Conservation (phyloP, 495 filamentous ascomycete species). For the Penicillium parvum region DNA sequence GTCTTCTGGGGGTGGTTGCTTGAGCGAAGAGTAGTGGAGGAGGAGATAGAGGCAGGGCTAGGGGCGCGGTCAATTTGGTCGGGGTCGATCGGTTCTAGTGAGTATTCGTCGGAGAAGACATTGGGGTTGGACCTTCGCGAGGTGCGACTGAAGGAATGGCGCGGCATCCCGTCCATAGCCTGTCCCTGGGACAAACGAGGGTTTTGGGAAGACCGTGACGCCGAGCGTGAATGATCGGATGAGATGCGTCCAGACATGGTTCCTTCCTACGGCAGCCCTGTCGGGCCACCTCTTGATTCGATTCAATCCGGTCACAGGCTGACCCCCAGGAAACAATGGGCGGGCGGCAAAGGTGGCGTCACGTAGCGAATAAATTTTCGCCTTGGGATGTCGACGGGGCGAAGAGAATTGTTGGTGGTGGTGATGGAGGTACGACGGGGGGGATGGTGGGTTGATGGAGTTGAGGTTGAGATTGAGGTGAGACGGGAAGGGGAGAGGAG, state of each 20-base stretch:
- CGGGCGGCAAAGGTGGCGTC: not conserved
- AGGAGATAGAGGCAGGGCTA: constrained; percentile 34
- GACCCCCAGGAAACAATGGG: constrained; percentile 8
- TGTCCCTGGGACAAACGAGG: constrained; percentile 24
- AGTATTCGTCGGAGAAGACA: constrained; percentile 53
- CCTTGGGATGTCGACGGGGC: no score
- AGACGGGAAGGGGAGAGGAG: constrained; percentile 17
- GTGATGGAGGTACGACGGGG: constrained; percentile 2
- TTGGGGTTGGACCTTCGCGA: constrained; percentile 44
- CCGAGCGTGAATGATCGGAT: constrained; percentile 41
- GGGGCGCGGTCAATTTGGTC: constrained; percentile 32
- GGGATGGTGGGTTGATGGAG: not conserved
- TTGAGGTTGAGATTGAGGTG: constrained; percentile 6
- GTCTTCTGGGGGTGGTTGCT: constrained; percentile 22
- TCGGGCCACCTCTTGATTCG: constrained; percentile 37
- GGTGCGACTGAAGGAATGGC: constrained; percentile 33
- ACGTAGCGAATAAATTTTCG: no score
- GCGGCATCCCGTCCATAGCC: constrained; percentile 32
- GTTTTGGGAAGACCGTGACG: constrained; percentile 35
- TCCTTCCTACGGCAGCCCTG: constrained; percentile 37
- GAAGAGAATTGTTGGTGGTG: not conserved
- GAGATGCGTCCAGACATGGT: constrained; percentile 45
- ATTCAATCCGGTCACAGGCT: constrained; percentile 24
- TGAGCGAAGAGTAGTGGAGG: constrained; percentile 34
- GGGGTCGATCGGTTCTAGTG: constrained; percentile 40